Evolutionary conservation across 2,329 filamentous ascomycete genomes (phyloP), one percentile per base, ranked within the genome.

Genomic region (Lecanoromycetidae sp.): DNA sequence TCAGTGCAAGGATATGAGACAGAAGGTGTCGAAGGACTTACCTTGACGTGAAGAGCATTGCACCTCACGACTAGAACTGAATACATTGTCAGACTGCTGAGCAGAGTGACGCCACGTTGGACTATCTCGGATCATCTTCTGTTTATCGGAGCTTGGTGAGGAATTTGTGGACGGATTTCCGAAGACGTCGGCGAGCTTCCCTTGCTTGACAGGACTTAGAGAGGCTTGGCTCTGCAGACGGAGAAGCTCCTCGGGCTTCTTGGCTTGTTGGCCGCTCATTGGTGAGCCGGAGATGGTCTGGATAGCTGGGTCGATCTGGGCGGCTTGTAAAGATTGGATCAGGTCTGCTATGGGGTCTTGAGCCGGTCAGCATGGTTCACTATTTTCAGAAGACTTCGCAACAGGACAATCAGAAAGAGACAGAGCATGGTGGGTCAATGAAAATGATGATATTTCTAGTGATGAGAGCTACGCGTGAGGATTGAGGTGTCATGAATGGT

Each of bases 281-380:
- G 52, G 52, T 27, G 52, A 54, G 13, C 40, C 48, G 1, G 44
- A 50, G 32, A 46, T 49, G 8, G 30, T 33, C 38, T 54, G 19
- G 33, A 49, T 46, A 33, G 52, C 44, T 17, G 44, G 32, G 29
- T 54, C 44, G 13, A 50, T 40, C 33, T 47, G 48, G 12, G 30
- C 48, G 17, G 48, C 44, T 15, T 29, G 48, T 33, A 50, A n/a
- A 20, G 48, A 50, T 9, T 50, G 37, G 6, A 34, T 36, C 37
- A 50, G 42, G 5, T 27, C 48, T 36, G 48, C 33, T 10, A 42
- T 20, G 2, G 25, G 32, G 25, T 47, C 43, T 36, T 34, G 9
- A 19, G 25, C n/a, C 26, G n/a, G 25, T 48, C 39, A 48, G 40
- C n/a, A n/a, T n/a, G n/a, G n/a, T n/a, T n/a, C n/a, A n/a, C n/a